Conservation (phyloP, 202 grass and related monocot genomes). For the Digitaria exilis region DNA sequence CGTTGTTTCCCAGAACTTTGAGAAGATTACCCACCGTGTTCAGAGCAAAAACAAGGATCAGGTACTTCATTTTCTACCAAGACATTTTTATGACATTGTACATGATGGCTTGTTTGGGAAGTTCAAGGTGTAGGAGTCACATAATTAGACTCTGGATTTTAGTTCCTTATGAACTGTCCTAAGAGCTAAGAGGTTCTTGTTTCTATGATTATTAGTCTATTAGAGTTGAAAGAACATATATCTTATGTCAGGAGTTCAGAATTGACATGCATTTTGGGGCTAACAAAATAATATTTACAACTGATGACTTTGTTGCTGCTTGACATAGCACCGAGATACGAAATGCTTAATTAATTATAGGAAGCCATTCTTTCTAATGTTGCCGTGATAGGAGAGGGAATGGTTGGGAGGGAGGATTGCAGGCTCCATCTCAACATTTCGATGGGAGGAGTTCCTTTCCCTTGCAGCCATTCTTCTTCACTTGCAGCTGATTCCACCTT, state of each 20-base stretch:
- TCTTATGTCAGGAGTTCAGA: constrained; percentile 23
- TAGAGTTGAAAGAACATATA: constrained; percentile 11
- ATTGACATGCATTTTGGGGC: background rate
- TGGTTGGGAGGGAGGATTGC: constrained; percentile 12
- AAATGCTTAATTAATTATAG: background rate
- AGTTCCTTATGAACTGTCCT: background rate
- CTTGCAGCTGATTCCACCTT: constrained; percentile 17
- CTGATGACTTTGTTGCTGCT: constrained; percentile 13
- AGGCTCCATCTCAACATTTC: constrained; percentile 20
- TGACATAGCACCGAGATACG: constrained; percentile 1
- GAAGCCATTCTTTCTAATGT: background rate
- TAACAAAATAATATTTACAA: background rate
- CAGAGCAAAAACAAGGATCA: constrained; percentile 99
- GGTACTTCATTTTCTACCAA: constrained; percentile 50
- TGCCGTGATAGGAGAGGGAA: background rate
- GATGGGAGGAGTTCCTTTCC: constrained; percentile 30
- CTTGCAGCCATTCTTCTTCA: constrained; percentile 4
- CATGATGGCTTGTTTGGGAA: background rate
- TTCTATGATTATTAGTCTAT: constrained; percentile 13
- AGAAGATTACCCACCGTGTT: constrained; percentile 96
- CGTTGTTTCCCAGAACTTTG: constrained; percentile 76
- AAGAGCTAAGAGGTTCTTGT: background rate
- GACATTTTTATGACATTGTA: constrained; percentile 21
- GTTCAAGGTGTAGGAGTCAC: background rate
- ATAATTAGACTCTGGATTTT: background rate